Conservation (phyloP, 805 yeast species). For the Ogataea naganishii region DNA sequence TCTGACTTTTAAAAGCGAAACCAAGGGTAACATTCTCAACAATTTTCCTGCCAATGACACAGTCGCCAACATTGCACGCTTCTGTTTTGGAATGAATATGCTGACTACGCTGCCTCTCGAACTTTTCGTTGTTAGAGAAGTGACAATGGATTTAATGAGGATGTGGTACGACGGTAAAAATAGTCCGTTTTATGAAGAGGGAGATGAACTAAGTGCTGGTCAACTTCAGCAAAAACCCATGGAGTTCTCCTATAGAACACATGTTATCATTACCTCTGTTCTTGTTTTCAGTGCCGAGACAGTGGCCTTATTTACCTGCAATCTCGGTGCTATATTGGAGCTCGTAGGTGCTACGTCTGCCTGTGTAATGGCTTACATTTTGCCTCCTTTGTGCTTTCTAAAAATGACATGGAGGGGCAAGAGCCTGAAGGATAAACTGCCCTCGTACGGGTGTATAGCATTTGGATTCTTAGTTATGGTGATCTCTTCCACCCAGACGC, state of each 20-base stretch:
- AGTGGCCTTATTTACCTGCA: slow-evolving; percentile 73
- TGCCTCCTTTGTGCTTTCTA: slow-evolving; percentile 80
- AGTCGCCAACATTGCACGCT: slow-evolving; percentile 76
- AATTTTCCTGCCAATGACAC: slow-evolving; percentile 73
- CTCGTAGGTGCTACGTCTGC: slow-evolving; percentile 92
- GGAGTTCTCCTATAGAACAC: slow-evolving; percentile 39
- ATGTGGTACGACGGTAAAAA: slow-evolving; percentile 14
- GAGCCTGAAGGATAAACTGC: slow-evolving; percentile 34
- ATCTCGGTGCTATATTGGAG: slow-evolving; percentile 82
- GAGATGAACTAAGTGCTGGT: slow-evolving; percentile 13
- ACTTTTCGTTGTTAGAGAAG: slow-evolving; percentile 84
- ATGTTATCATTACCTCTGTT: slow-evolving; percentile 54
- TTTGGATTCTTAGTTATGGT: slow-evolving; percentile 78
- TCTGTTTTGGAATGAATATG: slow-evolving; percentile 90
- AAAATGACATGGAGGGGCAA: slow-evolving; percentile 47
- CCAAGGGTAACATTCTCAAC: slow-evolving; percentile 83
- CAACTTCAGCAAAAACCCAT: slow-evolving; percentile 18
- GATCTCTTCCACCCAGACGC: slow-evolving; percentile 70
- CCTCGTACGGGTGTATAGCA: slow-evolving; percentile 49
- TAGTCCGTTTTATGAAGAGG: slow-evolving; percentile 4
- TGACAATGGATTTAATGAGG: slow-evolving; percentile 54
- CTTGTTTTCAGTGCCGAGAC: slow-evolving; percentile 64
- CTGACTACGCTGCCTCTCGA: slow-evolving; percentile 87
- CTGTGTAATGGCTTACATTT: slow-evolving; percentile 81
- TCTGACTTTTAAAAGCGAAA: slow-evolving; percentile 61